These are phyloP conservation scores for Nannizzia gypsea DNA, from an alignment of 2,329 filamentous ascomycete species.

Conservation along the genomic window DNA sequence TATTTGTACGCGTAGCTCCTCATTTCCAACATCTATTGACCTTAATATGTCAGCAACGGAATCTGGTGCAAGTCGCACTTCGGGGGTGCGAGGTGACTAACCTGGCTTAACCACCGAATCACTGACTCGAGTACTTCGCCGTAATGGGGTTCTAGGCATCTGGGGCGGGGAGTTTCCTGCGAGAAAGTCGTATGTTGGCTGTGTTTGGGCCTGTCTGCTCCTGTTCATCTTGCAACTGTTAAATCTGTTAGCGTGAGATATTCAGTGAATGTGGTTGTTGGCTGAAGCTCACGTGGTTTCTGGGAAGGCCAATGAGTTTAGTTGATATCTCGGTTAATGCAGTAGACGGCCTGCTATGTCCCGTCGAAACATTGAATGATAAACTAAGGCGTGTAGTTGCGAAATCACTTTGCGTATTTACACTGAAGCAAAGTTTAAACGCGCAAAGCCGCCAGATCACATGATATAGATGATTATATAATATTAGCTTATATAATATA, in stretches of 20 bases:
- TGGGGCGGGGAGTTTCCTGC: constrained; percentile 37
- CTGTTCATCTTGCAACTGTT: constrained; percentile 22
- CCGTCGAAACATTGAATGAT: not conserved
- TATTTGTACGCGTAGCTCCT: constrained; percentile 79
- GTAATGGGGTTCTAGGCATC: constrained; percentile 25
- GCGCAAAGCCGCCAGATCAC: not conserved
- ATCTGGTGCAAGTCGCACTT: not conserved
- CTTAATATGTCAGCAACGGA: not conserved
- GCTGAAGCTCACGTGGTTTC: not conserved
- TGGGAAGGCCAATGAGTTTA: not conserved
- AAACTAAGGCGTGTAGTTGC: not conserved
- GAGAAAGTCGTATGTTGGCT: constrained; percentile 50
- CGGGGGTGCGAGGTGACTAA: constrained; percentile 15
- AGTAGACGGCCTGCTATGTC: not conserved
- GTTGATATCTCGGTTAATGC: not conserved
- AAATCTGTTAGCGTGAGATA: not conserved
- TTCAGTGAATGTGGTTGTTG: not conserved
- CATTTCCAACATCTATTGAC: constrained; percentile 40
- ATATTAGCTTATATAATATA: not conserved
- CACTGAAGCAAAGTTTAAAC: not conserved
- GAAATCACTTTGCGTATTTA: not conserved
- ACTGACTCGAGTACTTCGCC: constrained; percentile 27
- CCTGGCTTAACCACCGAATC: constrained; percentile 27
- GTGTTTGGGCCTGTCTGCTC: constrained; percentile 34
- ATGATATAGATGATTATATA: not conserved